phyloP scores from a whole-genome alignment of 1,139 yeast species.

The Geotrichum carabidarum region DNA sequence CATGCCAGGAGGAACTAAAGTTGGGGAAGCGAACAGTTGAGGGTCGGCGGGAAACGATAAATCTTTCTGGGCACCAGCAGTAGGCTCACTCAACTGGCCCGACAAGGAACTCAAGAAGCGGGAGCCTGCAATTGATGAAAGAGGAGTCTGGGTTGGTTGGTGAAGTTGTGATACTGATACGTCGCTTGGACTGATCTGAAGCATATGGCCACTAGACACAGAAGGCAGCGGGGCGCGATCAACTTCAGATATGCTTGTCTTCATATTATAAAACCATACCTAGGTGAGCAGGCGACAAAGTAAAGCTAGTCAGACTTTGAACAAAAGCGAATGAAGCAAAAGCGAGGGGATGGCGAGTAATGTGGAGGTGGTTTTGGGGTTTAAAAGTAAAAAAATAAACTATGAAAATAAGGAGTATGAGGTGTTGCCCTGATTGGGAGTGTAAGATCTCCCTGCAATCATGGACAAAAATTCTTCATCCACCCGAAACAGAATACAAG shows the following conservation, averaged over 20 bases:
- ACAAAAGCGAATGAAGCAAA: not conserved
- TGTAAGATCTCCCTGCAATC: no score
- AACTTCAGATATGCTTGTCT: constrained; percentile 6
- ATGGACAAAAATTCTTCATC: no score
- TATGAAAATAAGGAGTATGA: not conserved
- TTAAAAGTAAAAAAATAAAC: not conserved
- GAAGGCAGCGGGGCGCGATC: not conserved
- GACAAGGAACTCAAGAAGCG: not conserved
- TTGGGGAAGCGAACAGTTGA: no score
- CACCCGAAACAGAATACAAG: no score
- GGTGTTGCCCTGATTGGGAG: no score
- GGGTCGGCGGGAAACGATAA: no score
- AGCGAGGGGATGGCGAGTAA: not conserved
- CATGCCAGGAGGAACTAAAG: no score
- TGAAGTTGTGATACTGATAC: not conserved
- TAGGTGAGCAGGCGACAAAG: not conserved
- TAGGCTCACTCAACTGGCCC: not conserved
- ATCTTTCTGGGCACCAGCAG: not conserved
- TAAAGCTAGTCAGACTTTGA: not conserved
- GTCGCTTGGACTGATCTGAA: not conserved
- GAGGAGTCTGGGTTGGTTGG: not conserved
- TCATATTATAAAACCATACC: constrained; percentile 6
- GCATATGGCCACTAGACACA: not conserved
- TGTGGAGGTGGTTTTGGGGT: not conserved
- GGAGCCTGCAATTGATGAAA: not conserved